Base-by-base conservation (phyloP, 495 filamentous ascomycete species). In the Neurospora sp. region DNA sequence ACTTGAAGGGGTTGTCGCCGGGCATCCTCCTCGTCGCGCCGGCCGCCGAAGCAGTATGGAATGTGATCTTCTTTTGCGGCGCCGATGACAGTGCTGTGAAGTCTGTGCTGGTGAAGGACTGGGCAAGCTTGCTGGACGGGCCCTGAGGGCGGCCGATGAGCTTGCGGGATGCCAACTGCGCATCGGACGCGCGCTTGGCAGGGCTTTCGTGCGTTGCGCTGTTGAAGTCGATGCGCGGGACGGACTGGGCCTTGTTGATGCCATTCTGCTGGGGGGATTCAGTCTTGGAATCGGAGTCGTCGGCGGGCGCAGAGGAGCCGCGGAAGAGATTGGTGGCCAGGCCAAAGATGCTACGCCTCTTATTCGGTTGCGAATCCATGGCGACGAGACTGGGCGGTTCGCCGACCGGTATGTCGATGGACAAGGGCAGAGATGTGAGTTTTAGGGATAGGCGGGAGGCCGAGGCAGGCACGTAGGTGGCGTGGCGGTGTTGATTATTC, bases 171-270 rank as follows among this genome's bases (percentile, higher is more conserved):
- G 79, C 78, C 46, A 82, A 71, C 71, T 81, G 79, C 14, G 77
- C 71, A 38, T 80, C 77, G 69, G 78, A 80, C 11, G 80, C 80
- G 76, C 80, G 80, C 78, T 82, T 81, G 68, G 73, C 76, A n/a
- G 79, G 80, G 69, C 80, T 82, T 75, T 80, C 77, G 20, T 73
- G 76, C 71, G 74, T 74, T 74, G 79, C 75, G 75, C 41, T 75
- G 75, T 46, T 74, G 70, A 72, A 71, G 20, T 78, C 74, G 77
- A 70, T 74, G 37, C 70, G 78, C 37, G 73, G 48, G 5, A 69
- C 69, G 44, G 73, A 31, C 11, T 59, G 39, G 39, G 71, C 46
- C 38, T 40, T 69, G 46, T 42, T 61, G 22, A 73, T 71, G 2
- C 70, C 69, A 31, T 74, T 41, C 69, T 71, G 76, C 20, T 68